Conservation (phyloP, 2,329 filamentous ascomycete species). For the Penicillium glabrum region DNA sequence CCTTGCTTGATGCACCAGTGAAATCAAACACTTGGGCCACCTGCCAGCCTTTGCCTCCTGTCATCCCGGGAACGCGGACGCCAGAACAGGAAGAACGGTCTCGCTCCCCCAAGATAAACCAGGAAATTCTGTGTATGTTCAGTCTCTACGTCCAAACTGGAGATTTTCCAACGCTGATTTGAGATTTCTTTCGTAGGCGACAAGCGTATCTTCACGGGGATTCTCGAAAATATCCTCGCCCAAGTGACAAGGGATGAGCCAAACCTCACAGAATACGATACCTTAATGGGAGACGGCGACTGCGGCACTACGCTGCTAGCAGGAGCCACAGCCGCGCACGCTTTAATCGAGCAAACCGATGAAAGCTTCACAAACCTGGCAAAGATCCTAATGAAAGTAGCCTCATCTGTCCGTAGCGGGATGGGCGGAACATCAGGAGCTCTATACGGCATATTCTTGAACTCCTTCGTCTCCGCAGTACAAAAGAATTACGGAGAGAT, state of each 20-base stretch:
- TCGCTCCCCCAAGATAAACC: constrained; percentile 1
- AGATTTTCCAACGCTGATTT: background rate
- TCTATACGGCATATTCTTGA: constrained; percentile 8
- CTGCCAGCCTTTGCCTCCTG: background rate
- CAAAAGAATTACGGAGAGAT: constrained; percentile 1
- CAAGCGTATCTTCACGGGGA: background rate
- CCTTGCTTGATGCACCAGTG: constrained; percentile 5
- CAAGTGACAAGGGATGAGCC: constrained; percentile 8
- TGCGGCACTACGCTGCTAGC: constrained; percentile 10
- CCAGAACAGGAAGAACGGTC: constrained; percentile 2
- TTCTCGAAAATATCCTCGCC: constrained; percentile 1
- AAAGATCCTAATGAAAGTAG: constrained; percentile 5
- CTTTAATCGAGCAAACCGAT: background rate
- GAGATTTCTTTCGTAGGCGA: background rate
- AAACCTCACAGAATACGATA: constrained; percentile 12
- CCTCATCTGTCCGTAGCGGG: constrained; percentile 1
- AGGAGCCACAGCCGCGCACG: constrained; percentile 2
- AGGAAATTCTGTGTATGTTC: constrained; percentile 6
- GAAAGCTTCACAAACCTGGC: background rate
- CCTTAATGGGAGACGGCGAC: constrained; percentile 14
- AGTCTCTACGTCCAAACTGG: background rate
- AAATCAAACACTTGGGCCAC: constrained; percentile 5
- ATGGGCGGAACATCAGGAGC: constrained; percentile 11
- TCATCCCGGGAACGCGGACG: background rate
- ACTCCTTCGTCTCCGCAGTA: constrained; percentile 4